Conservation (phyloP, 2,329 filamentous ascomycete species). For the Paecilomyces niveus region DNA sequence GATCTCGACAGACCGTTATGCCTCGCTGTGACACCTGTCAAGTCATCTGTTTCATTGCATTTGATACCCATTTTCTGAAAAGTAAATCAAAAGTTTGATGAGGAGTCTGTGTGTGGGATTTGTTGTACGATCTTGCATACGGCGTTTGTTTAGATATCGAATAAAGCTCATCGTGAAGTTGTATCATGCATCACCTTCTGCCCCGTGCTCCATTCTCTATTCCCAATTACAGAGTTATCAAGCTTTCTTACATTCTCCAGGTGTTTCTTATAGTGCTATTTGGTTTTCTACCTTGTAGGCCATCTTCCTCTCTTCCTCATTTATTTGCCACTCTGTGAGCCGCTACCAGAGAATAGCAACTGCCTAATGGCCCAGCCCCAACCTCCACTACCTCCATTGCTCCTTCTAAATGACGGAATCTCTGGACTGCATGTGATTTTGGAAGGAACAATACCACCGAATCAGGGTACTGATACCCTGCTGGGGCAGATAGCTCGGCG, state of each 20-base stretch:
- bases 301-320: not conserved
- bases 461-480: not conserved
- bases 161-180: not conserved
- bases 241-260: not conserved
- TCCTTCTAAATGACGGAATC: not conserved
- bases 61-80: not conserved
- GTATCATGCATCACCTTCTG: not conserved
- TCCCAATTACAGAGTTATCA: not conserved
- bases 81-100: not conserved
- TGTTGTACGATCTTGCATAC: not conserved
- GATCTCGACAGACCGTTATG: not conserved
- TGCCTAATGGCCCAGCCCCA: not conserved
- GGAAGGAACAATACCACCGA: not conserved
- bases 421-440: not conserved
- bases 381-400: not conserved
- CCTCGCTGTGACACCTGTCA: not conserved
- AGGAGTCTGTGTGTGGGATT: not conserved
- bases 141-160: not conserved
- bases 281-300: not conserved
- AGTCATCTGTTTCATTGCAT: not conserved
- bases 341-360: not conserved
- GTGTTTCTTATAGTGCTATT: not conserved
- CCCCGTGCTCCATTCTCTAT: not conserved
- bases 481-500: not conserved
- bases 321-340: not conserved